Percentiles rank a stretch among this genome's conserved stretches.
These are phyloP conservation scores for Coelastrella sp. DNA, from an alignment of 139 green algal genomes.

Conservation along the genomic window DNA sequence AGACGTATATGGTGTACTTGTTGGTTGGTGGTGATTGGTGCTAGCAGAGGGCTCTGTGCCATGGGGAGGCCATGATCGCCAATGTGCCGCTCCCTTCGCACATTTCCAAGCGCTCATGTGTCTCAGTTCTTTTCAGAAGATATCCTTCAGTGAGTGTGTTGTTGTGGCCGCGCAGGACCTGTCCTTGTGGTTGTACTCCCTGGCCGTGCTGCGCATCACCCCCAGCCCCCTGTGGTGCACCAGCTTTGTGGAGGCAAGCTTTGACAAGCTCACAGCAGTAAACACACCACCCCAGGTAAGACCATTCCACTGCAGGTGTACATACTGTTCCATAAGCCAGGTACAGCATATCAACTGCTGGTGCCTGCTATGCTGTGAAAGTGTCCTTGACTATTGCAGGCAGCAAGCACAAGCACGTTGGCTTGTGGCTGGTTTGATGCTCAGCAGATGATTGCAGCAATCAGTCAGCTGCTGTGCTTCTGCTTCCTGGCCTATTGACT, in stretches of 20 bases:
- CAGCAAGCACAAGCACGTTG: background rate
- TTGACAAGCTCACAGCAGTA: conserved; percentile 8
- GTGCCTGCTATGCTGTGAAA: background rate
- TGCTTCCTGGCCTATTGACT: background rate
- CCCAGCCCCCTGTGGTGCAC: conserved; percentile 44
- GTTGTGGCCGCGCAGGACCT: conserved; percentile 28
- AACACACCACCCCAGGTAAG: conserved; percentile 34
- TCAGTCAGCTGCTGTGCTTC: background rate
- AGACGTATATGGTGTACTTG: too few relatives aligned
- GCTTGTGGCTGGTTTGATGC: background rate
- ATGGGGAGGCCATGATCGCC: too few relatives aligned
- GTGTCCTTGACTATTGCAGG: background rate
- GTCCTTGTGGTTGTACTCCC: conserved; percentile 44
- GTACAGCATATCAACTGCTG: background rate
- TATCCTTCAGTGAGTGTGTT: background rate
- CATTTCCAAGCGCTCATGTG: too few relatives aligned
- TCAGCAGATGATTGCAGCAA: background rate
- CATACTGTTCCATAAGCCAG: background rate
- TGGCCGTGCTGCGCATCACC: conserved; percentile 36
- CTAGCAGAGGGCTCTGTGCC: too few relatives aligned
- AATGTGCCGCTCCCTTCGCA: too few relatives aligned
- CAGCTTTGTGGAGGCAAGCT: conserved; percentile 20
- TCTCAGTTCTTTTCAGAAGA: too few relatives aligned
- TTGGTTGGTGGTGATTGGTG: too few relatives aligned
- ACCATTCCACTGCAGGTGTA: background rate